These are phyloP conservation scores for Fusarium nematophilum DNA, from an alignment of 2,329 filamentous ascomycete species.

Conservation along the genomic window DNA sequence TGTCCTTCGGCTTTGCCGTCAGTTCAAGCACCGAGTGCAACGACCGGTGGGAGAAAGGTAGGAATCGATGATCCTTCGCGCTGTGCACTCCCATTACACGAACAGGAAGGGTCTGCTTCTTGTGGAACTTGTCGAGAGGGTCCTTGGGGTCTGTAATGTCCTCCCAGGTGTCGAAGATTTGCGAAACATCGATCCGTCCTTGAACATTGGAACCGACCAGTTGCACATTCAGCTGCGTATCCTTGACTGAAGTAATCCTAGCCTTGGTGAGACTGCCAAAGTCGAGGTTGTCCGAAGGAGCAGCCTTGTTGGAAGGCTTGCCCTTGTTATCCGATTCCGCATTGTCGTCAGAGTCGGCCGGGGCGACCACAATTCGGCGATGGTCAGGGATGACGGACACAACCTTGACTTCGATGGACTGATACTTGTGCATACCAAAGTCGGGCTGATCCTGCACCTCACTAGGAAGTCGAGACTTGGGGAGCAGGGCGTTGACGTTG, in stretches of 20 bases:
- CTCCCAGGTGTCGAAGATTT: slow-evolving; percentile 89
- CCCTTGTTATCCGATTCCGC: slow-evolving; percentile 53
- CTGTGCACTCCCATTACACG: slow-evolving; percentile 90
- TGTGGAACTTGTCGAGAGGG: slow-evolving; percentile 78
- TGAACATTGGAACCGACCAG: slow-evolving; percentile 79
- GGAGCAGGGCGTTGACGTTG: slow-evolving; percentile 80
- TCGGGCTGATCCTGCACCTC: slow-evolving; percentile 74
- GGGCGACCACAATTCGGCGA: slow-evolving; percentile 72
- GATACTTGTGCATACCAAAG: slow-evolving; percentile 82
- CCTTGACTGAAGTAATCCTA: slow-evolving; percentile 84
- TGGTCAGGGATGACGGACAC: slow-evolving; percentile 77
- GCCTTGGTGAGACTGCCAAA: slow-evolving; percentile 81
- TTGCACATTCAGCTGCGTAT: slow-evolving; percentile 91
- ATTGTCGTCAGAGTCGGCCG: slow-evolving; percentile 60
- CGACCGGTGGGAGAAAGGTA: slow-evolving; percentile 88
- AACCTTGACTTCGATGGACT: slow-evolving; percentile 80
- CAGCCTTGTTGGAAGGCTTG: slow-evolving; percentile 47
- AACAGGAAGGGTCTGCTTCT: slow-evolving; percentile 77
- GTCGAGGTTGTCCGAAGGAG: slow-evolving; percentile 74
- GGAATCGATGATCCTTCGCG: slow-evolving; percentile 87
- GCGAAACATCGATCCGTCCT: slow-evolving; percentile 92
- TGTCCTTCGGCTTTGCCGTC: slow-evolving; percentile 79
- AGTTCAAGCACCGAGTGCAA: slow-evolving; percentile 88
- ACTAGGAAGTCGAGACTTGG: slow-evolving; percentile 80
- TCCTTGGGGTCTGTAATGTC: slow-evolving; percentile 85